These are phyloP conservation scores for Yamadazyma nakazawae DNA, from an alignment of 805 yeast species.

Conservation along the genomic window DNA sequence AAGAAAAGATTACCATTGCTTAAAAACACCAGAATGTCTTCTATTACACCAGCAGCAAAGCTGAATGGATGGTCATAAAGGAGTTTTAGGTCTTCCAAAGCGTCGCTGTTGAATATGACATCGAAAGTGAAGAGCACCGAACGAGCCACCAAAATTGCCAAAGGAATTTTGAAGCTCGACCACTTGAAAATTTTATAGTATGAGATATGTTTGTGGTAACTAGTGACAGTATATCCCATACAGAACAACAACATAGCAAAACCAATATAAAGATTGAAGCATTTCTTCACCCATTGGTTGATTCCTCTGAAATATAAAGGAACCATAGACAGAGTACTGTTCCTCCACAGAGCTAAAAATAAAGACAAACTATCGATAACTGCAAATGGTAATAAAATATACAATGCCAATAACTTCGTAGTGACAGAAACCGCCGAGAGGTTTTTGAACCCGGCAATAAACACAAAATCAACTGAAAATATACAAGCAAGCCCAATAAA, in stretches of 20 bases:
- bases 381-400: background rate
- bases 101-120: background rate
- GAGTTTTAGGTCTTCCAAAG: background rate
- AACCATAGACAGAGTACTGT: background rate
- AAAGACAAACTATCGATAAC: background rate
- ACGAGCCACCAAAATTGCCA: background rate
- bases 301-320: background rate
- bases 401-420: background rate
- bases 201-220: background rate
- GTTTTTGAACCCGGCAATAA: background rate
- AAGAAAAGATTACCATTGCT: background rate
- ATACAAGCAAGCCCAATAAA: background rate
- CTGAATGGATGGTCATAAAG: background rate
- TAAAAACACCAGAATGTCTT: background rate
- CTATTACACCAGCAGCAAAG: background rate
- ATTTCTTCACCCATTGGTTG: background rate
- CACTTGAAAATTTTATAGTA: background rate
- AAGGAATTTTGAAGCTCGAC: background rate
- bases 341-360: background rate
- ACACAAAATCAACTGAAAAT: background rate
- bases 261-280: background rate
- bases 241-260: background rate
- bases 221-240: slow-evolving; percentile 1
- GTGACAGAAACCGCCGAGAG: background rate
- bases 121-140: background rate